These are phyloP conservation scores for Rhodotorula mucilaginosa DNA, from an alignment of 1,284 basidiomycete genomes.

Conservation along the genomic window DNA sequence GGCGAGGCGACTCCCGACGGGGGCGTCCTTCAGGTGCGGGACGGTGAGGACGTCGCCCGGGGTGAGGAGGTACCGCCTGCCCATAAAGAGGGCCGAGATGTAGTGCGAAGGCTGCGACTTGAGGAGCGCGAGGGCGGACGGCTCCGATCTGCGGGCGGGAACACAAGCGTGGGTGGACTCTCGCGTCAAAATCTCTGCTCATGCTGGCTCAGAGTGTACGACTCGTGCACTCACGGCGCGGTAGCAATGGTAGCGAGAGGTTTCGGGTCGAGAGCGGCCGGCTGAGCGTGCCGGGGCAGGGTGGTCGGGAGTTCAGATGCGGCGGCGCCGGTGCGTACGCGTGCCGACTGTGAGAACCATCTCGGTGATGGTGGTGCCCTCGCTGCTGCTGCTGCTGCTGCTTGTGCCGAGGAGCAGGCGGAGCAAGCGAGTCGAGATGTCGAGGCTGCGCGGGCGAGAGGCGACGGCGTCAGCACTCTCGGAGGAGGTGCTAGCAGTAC, in stretches of 20 bases:
- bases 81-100: constrained; percentile 82
- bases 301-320: constrained; percentile 5
- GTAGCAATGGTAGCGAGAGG: neutral
- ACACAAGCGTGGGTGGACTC: neutral
- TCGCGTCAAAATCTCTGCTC: neutral
- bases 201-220: neutral
- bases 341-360: neutral
- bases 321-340: neutral
- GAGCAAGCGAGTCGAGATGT: constrained; percentile 19
- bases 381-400: neutral
- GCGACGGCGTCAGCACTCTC: neutral
- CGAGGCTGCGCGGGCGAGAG: constrained; percentile 12
- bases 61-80: constrained; percentile 81
- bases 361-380: neutral
- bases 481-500: neutral
- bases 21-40: constrained; percentile 70
- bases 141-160: constrained; percentile 5
- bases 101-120: constrained; percentile 75
- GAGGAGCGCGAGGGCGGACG: constrained; percentile 46
- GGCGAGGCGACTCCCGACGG: constrained; percentile 77
- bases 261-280: constrained; percentile 9
- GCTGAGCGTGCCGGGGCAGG: constrained; percentile 15
- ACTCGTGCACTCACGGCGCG: neutral
- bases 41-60: constrained; percentile 88
- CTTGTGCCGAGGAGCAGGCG: neutral